Conservation (phyloP, 768 basidiomycete species). For the Leccinum obscurum region DNA sequence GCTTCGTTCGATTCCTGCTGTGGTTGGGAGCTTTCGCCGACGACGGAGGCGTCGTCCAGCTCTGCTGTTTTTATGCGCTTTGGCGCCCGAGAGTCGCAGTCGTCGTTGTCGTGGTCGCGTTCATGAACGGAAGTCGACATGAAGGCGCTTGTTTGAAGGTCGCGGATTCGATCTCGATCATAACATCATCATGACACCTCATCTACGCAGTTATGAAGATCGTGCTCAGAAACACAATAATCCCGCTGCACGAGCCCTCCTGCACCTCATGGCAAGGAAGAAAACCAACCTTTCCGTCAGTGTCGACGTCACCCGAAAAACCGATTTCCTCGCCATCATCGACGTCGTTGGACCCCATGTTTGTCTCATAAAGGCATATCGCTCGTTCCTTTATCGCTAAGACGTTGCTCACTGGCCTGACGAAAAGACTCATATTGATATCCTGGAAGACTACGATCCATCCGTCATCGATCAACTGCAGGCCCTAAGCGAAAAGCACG, state of each 20-base stretch:
- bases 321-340: slow-evolving; percentile 81
- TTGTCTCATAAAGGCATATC: slow-evolving; percentile 88
- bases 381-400: slow-evolving; percentile 9
- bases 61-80: slow-evolving; percentile 41
- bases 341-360: slow-evolving; percentile 86
- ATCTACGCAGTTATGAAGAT: slow-evolving; percentile 58
- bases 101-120: slow-evolving; percentile 52
- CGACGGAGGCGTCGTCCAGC: slow-evolving; percentile 9
- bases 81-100: slow-evolving; percentile 35
- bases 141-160: not conserved
- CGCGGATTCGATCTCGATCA: not conserved
- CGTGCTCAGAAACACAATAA: slow-evolving; percentile 62
- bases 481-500: slow-evolving; percentile 72
- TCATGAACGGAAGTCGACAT: slow-evolving; percentile 42
- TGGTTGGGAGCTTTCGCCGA: slow-evolving; percentile 7
- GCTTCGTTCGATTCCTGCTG: slow-evolving; percentile 1
- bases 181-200: slow-evolving; percentile 24
- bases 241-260: slow-evolving; percentile 73
- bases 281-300: slow-evolving; percentile 92
- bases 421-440: slow-evolving; percentile 91
- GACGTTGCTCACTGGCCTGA: slow-evolving; percentile 26
- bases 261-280: slow-evolving; percentile 84
- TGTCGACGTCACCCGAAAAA: slow-evolving; percentile 85
- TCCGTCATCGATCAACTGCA: slow-evolving; percentile 68
- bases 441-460: slow-evolving; percentile 87